phyloP scores from a whole-genome alignment of 371 early-diverging fungal genomes.

The Apophysomyces trapeziformis region DNA sequence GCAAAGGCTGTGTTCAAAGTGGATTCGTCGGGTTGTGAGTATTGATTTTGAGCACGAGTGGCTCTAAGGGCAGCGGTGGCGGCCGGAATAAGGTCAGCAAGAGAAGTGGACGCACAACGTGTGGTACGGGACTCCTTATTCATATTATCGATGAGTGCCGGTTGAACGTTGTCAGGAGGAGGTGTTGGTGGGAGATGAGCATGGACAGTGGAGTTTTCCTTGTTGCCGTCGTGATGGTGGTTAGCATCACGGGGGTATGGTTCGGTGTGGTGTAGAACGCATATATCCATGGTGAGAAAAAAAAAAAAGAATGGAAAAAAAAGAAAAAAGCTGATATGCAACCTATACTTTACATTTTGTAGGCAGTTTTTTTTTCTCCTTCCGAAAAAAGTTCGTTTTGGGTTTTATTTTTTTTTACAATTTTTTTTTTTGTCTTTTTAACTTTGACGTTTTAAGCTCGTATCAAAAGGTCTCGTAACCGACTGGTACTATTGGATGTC shows the following conservation, averaged over 20 bases:
- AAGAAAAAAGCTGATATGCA: neutral
- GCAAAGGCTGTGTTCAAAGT: conserved; percentile 34
- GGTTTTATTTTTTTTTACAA: neutral
- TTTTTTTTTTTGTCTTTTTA: too few relatives aligned
- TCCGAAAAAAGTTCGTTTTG: neutral
- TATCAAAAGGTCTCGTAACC: conserved; percentile 25
- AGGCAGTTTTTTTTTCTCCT: conserved; percentile 13
- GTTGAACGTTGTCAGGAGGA: neutral
- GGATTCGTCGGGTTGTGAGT: conserved; percentile 3
- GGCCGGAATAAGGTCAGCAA: conserved; percentile 47
- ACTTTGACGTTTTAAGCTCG: conserved; percentile 10
- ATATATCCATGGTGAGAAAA: conserved; percentile 20
- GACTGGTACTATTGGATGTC: conserved; percentile 21
- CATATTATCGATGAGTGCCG: neutral
- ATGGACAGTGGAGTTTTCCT: neutral
- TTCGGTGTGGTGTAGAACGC: conserved; percentile 15
- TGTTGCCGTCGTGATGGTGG: neutral
- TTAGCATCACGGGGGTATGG: conserved; percentile 1
- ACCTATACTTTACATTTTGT: neutral
- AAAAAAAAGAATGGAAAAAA: neutral
- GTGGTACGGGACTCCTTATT: conserved; percentile 9
- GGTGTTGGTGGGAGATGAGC: neutral
- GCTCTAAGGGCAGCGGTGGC: conserved; percentile 41
- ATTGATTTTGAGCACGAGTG: neutral
- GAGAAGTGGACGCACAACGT: conserved; percentile 24